Evolutionary conservation across 2,329 filamentous ascomycete species (phyloP).

Genomic region (Claviceps fusiformis): DNA sequence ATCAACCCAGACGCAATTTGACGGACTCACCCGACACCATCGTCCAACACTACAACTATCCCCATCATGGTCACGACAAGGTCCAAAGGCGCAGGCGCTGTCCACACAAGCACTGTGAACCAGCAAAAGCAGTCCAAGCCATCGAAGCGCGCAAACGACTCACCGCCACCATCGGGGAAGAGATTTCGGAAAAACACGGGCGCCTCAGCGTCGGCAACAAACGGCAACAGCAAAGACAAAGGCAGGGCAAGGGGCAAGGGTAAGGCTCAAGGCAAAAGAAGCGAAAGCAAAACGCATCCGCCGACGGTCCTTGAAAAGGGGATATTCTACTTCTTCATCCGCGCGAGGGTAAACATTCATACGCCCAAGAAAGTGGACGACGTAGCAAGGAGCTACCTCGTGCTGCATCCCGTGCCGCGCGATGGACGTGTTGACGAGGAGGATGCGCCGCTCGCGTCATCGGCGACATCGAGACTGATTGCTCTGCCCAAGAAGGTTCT

Average conservation of each 20-base stretch:
- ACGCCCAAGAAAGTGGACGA: conserved; percentile 57
- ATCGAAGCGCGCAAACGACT: background rate
- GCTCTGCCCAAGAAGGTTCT: conserved; percentile 76
- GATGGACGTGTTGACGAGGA: conserved; percentile 45
- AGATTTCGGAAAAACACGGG: conserved; percentile 1
- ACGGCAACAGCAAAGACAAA: background rate
- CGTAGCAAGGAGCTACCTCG: conserved; percentile 64
- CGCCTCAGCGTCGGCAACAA: background rate
- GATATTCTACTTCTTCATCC: conserved; percentile 82
- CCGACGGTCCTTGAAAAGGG: conserved; percentile 68
- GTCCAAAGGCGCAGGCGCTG: background rate
- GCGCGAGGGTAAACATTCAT: conserved; percentile 60
- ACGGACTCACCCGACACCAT: background rate
- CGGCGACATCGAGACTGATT: conserved; percentile 53
- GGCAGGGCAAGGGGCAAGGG: background rate
- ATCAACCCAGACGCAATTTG: no score
- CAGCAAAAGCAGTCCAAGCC: background rate
- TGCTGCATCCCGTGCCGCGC: conserved; percentile 58
- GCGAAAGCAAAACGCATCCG: conserved; percentile 13
- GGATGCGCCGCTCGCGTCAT: conserved; percentile 26
- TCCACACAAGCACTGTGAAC: background rate
- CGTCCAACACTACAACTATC: no score
- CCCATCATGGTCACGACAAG: background rate
- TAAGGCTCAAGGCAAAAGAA: background rate
- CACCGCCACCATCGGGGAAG: background rate